A percentile compares a stretch with the other conserved stretches of the same genome.
Conservation (phyloP, 345 rosid species). For the Citrus hindsii region DNA sequence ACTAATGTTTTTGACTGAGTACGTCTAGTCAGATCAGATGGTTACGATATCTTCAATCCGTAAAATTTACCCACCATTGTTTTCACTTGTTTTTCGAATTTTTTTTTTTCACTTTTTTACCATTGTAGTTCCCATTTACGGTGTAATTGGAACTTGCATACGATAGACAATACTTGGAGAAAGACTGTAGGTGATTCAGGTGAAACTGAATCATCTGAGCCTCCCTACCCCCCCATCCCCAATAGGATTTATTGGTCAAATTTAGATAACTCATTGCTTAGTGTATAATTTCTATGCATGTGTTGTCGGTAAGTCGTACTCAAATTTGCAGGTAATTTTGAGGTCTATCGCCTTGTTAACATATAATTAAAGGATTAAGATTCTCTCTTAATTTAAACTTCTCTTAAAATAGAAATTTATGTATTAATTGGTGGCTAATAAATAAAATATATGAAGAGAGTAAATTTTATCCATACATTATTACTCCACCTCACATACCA, state of each 20-base stretch:
- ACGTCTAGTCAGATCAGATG: background rate
- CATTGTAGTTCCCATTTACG: background rate
- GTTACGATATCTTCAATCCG: background rate
- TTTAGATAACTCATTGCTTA: background rate
- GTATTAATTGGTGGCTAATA: too few relatives aligned
- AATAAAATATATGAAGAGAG: too few relatives aligned
- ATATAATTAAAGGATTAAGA: too few relatives aligned
- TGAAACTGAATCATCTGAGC: background rate
- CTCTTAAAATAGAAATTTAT: too few relatives aligned
- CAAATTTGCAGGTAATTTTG: background rate
- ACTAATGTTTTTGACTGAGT: slow-evolving; percentile 1
- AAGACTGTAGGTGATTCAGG: too few relatives aligned
- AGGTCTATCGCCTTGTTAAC: too few relatives aligned
- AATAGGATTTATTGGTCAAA: background rate
- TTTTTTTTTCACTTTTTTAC: background rate
- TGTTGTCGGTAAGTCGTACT: background rate
- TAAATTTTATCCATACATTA: too few relatives aligned
- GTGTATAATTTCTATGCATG: background rate
- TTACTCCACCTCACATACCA: too few relatives aligned
- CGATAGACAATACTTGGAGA: too few relatives aligned
- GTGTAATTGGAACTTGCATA: background rate
- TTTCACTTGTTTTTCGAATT: too few relatives aligned
- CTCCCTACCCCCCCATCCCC: too few relatives aligned
- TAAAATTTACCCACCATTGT: background rate
- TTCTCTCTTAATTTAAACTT: too few relatives aligned